These are phyloP conservation scores for Trichomonas tenax DNA, from an alignment of 208 protist species.

Conservation along the genomic window DNA sequence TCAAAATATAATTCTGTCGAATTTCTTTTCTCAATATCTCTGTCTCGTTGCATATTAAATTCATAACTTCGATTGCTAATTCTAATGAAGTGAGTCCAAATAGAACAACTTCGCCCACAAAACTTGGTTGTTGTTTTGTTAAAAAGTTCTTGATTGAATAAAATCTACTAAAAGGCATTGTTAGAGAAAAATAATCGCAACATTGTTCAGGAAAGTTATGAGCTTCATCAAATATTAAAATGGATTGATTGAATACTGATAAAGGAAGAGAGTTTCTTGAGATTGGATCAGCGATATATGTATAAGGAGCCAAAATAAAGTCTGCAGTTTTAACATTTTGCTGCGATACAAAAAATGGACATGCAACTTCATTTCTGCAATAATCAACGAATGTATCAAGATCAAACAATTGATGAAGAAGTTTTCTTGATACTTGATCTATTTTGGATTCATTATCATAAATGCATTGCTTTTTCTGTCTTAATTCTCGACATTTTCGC, in stretches of 20 bases:
- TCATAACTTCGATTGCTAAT: background rate
- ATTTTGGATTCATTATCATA: background rate
- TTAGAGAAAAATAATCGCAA: slow-evolving; percentile 6
- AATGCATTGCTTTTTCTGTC: background rate
- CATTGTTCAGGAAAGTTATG: slow-evolving; percentile 20
- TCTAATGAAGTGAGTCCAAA: background rate
- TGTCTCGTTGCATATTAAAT: background rate
- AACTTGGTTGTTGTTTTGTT: background rate
- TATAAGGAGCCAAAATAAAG: background rate
- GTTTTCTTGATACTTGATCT: background rate
- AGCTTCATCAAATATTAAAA: slow-evolving; percentile 5
- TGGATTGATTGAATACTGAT: background rate
- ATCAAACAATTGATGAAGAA: background rate
- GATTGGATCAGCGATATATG: background rate
- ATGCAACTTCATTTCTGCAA: background rate
- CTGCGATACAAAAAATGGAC: background rate
- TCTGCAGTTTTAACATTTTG: background rate
- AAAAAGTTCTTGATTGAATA: background rate
- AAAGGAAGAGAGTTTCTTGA: background rate
- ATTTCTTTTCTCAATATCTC: background rate
- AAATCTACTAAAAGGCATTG: background rate
- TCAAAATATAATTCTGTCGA: background rate
- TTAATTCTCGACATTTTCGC: background rate
- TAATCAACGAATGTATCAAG: background rate
- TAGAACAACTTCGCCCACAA: background rate